These are phyloP conservation scores for Termitomyces titanicus DNA, from an alignment of 768 basidiomycete species.

Conservation along the genomic window DNA sequence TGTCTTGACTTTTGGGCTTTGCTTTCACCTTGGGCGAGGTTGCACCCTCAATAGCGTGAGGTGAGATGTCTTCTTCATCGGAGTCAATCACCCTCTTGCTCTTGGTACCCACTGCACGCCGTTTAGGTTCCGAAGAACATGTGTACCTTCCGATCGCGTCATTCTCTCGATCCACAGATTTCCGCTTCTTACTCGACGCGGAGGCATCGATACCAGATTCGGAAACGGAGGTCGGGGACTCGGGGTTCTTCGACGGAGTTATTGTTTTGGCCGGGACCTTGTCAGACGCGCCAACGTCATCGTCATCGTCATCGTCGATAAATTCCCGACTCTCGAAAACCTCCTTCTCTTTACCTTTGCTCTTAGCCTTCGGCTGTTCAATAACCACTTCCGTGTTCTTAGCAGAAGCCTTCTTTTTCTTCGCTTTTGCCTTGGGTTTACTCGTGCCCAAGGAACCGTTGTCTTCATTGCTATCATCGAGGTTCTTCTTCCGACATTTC, in stretches of 20 bases:
- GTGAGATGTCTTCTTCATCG: constrained; percentile 26
- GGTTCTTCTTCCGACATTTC: constrained; percentile 18
- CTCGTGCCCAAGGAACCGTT: constrained; percentile 2
- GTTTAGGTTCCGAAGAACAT: background rate
- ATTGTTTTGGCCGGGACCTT: constrained; percentile 1
- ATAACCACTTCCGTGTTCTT: constrained; percentile 17
- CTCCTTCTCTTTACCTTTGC: constrained; percentile 27
- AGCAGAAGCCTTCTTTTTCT: constrained; percentile 23
- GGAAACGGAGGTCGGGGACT: constrained; percentile 20
- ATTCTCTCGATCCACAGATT: constrained; percentile 18
- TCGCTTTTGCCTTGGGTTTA: constrained; percentile 18
- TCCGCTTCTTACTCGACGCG: constrained; percentile 23
- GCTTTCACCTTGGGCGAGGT: constrained; percentile 1
- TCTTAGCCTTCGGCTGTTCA: constrained; percentile 19
- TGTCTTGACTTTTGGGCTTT: constrained; percentile 12
- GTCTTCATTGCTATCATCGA: background rate
- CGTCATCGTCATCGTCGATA: constrained; percentile 30
- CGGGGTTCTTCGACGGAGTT: constrained; percentile 3
- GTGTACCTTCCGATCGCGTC: background rate
- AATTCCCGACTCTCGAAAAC: constrained; percentile 43
- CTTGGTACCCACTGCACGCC: constrained; percentile 11
- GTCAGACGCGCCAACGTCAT: constrained; percentile 15
- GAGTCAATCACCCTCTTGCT: constrained; percentile 25
- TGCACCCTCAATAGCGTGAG: background rate
- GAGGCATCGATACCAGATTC: constrained; percentile 24